phyloP scores from a whole-genome alignment of 768 basidiomycete species.

The Leucogyrophana mollusca region DNA sequence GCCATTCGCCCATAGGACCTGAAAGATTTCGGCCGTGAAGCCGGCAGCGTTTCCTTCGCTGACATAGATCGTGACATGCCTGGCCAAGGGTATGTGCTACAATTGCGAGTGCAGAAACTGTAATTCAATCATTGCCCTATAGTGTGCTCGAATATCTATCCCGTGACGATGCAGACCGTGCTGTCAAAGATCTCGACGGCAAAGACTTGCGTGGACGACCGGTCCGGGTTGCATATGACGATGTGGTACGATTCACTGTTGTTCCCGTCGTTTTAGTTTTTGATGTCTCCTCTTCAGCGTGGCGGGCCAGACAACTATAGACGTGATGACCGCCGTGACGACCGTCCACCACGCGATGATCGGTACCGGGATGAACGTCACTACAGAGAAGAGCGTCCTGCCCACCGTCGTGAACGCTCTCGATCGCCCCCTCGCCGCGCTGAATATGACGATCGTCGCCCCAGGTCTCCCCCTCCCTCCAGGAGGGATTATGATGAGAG shows the following conservation, averaged over 20 bases:
- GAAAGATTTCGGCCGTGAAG: conserved; percentile 96
- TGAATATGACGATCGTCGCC: conserved; percentile 73
- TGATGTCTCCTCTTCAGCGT: conserved; percentile 42
- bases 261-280: neutral
- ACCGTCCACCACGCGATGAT: conserved; percentile 52
- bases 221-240: conserved; percentile 69
- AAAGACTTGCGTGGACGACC: conserved; percentile 84
- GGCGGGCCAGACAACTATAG: conserved; percentile 71
- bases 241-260: conserved; percentile 45
- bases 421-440: conserved; percentile 76
- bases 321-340: conserved; percentile 69
- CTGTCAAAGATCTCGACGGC: conserved; percentile 83
- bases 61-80: conserved; percentile 89
- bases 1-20: conserved; percentile 72
- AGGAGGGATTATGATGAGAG: conserved; percentile 81
- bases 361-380: conserved; percentile 61
- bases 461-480: conserved; percentile 74
- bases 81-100: conserved; percentile 84
- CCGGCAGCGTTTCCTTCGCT: conserved; percentile 90
- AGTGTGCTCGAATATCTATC: conserved; percentile 91
- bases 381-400: conserved; percentile 43
- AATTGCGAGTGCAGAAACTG: too few relatives aligned
- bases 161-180: conserved; percentile 89
- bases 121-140: too few relatives aligned
- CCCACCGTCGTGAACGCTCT: conserved; percentile 76